Conservation (phyloP, 352 stramenopile species). For the Peronospora destructor region DNA sequence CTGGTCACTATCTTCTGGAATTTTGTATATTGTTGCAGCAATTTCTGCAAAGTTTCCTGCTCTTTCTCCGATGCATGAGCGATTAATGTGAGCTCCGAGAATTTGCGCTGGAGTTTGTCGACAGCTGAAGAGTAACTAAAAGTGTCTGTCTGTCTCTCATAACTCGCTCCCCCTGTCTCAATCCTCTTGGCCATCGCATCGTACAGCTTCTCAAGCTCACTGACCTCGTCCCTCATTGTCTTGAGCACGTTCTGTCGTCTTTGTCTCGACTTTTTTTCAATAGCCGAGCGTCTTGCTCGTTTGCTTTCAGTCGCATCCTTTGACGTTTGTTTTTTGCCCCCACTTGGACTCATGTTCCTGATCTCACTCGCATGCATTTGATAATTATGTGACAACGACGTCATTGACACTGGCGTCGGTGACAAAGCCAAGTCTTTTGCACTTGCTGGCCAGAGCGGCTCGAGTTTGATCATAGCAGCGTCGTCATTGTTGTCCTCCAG, state of each 20-base stretch:
- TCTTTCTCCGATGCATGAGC: slow-evolving; percentile 38
- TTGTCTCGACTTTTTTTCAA: slow-evolving; percentile 55
- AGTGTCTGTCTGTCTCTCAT: neutral
- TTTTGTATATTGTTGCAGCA: slow-evolving; percentile 29
- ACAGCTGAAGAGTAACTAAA: neutral
- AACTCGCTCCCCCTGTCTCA: neutral
- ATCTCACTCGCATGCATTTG: slow-evolving; percentile 24
- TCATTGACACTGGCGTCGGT: slow-evolving; percentile 21
- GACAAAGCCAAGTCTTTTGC: slow-evolving; percentile 4
- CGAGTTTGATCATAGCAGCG: slow-evolving; percentile 12
- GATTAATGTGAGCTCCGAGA: slow-evolving; percentile 35
- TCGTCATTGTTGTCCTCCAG: slow-evolving; percentile 11
- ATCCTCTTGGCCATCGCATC: slow-evolving; percentile 23
- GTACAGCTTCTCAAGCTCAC: slow-evolving; percentile 44
- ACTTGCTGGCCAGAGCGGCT: slow-evolving; percentile 18
- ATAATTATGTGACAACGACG: slow-evolving; percentile 36
- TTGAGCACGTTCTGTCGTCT: slow-evolving; percentile 22
- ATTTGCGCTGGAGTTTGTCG: slow-evolving; percentile 22
- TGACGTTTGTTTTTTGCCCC: slow-evolving; percentile 16
- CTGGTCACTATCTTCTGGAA: slow-evolving; percentile 26
- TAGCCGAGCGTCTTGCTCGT: slow-evolving; percentile 47
- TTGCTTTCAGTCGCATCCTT: slow-evolving; percentile 20
- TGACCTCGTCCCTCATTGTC: slow-evolving; percentile 47
- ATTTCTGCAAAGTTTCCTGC: slow-evolving; percentile 24
- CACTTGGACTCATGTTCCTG: slow-evolving; percentile 23